Conservation (phyloP, 345 rosid species). For the Lepidium sativum region DNA sequence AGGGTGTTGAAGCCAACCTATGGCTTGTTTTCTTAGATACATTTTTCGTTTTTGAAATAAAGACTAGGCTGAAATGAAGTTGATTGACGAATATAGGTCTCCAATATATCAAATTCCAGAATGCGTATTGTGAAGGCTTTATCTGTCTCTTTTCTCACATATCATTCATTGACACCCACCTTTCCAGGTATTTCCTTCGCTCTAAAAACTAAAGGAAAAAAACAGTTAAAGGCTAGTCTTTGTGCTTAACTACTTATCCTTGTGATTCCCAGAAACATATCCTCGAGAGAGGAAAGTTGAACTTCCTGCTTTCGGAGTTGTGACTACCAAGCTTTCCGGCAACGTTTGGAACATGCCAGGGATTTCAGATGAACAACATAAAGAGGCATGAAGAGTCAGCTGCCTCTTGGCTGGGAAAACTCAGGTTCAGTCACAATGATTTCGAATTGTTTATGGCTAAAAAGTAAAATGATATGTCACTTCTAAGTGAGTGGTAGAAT, state of each 20-base stretch:
- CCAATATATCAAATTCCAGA: constrained; percentile 26
- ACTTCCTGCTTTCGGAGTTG: constrained; percentile 38
- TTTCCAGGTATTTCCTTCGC: constrained; percentile 25
- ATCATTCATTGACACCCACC: constrained; percentile 17
- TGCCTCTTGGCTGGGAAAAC: constrained; percentile 31
- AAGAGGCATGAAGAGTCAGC: constrained; percentile 27
- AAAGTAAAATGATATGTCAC: neutral
- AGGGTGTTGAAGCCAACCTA: too few species aligned
- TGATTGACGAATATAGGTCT: constrained; percentile 21
- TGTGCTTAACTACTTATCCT: neutral
- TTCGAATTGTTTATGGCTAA: constrained; percentile 38
- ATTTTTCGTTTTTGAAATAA: neutral
- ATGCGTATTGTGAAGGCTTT: too few species aligned
- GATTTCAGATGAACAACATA: constrained; percentile 16
- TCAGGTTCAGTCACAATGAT: constrained; percentile 34
- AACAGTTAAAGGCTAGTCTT: neutral
- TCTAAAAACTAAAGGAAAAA: neutral
- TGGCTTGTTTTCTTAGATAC: neutral
- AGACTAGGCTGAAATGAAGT: neutral
- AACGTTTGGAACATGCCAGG: constrained; percentile 29
- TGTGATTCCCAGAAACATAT: neutral
- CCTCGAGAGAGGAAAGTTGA: neutral
- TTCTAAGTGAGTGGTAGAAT: neutral
- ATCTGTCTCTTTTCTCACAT: constrained; percentile 35
- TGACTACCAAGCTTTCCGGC: constrained; percentile 31